Evolutionary conservation across 2,329 filamentous ascomycete genomes (phyloP).

Genomic region (Alternaria angustiovoidea): DNA sequence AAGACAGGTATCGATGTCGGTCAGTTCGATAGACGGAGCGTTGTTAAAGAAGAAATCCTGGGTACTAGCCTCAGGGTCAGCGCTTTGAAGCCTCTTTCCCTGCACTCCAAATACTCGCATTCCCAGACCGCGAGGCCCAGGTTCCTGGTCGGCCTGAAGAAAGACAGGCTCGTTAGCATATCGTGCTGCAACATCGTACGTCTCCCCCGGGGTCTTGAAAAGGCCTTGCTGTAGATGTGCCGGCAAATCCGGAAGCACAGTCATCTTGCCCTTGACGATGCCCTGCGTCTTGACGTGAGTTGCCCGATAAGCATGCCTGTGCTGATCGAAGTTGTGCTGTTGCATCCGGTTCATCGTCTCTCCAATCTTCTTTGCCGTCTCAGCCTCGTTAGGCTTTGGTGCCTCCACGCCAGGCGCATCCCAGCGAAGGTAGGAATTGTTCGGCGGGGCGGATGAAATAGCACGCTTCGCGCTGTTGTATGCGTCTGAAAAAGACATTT

Average conservation of each 20-base stretch:
- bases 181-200: conserved; percentile 48
- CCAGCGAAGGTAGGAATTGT: conserved; percentile 36
- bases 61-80: conserved; percentile 18
- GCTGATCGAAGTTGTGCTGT: conserved; percentile 53
- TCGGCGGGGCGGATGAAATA: conserved; percentile 29
- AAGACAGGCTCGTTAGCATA: conserved; percentile 50
- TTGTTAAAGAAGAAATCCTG: conserved; percentile 49
- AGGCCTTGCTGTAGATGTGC: conserved; percentile 49
- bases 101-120: conserved; percentile 49
- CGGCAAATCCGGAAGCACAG: conserved; percentile 28
- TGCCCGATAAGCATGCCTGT: conserved; percentile 49
- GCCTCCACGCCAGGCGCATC: conserved; percentile 47
- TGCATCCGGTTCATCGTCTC: conserved; percentile 51
- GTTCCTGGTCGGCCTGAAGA: conserved; percentile 47
- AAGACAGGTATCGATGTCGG: conserved; percentile 41
- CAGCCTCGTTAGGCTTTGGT: conserved; percentile 42
- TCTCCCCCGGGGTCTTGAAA: conserved; percentile 42
- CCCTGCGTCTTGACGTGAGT: conserved; percentile 42
- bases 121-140: conserved; percentile 24
- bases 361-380: conserved; percentile 47
- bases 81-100: conserved; percentile 33
- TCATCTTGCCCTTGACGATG: conserved; percentile 33
- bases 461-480: conserved; percentile 21
- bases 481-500: conserved; percentile 14
- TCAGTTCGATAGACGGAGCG: conserved; percentile 42